Evolutionary conservation across 1,139 yeast genomes (phyloP).

Genomic region (Pichia sp.): DNA sequence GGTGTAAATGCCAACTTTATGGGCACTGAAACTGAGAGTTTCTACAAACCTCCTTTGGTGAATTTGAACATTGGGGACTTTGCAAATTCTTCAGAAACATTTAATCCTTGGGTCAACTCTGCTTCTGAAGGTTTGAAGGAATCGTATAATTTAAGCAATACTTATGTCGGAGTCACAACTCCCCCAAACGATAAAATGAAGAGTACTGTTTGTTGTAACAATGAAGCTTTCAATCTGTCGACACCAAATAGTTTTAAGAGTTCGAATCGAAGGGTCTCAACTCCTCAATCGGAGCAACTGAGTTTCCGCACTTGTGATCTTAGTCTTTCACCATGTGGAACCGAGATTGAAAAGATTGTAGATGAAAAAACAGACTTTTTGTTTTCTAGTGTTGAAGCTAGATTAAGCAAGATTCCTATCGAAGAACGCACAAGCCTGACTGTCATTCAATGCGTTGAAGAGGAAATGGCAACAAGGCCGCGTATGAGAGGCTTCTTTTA

Average conservation of each 20-base stretch:
- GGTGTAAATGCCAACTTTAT: too few relatives aligned
- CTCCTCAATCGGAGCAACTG: not conserved
- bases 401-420: not conserved
- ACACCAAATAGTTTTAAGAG: too few relatives aligned
- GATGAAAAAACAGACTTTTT: not conserved
- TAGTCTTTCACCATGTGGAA: not conserved
- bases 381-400: not conserved
- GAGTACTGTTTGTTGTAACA: too few relatives aligned
- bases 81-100: not conserved
- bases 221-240: too few relatives aligned
- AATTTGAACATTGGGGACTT: not conserved
- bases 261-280: not conserved
- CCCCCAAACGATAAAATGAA: too few relatives aligned
- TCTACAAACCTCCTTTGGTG: not conserved
- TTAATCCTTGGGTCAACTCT: not conserved
- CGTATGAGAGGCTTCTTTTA: not conserved
- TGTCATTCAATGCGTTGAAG: conserved; percentile 1
- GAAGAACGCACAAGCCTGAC: not conserved
- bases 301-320: not conserved
- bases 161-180: too few relatives aligned
- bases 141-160: too few relatives aligned
- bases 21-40: not conserved
- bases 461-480: not conserved
- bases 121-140: not conserved
- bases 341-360: not conserved